These are phyloP conservation scores for Trichoderma breve DNA, from an alignment of 2,329 filamentous ascomycete species.

Conservation along the genomic window DNA sequence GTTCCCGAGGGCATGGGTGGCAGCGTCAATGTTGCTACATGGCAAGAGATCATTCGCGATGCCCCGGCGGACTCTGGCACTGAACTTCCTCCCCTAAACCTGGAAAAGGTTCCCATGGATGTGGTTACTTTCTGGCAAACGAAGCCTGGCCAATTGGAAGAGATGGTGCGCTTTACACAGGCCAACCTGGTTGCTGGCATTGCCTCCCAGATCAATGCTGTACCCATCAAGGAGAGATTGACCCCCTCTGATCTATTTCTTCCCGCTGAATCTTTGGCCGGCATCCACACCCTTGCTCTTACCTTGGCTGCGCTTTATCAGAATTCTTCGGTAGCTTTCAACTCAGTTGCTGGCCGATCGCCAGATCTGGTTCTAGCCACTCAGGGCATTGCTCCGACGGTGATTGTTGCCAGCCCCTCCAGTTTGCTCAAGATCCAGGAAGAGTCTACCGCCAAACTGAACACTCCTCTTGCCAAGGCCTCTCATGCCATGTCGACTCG, in stretches of 20 bases:
- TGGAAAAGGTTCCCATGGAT: constrained; percentile 51
- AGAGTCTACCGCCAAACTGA: constrained; percentile 57
- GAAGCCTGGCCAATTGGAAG: constrained; percentile 51
- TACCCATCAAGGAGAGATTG: constrained; percentile 74
- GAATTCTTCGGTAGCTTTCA: constrained; percentile 83
- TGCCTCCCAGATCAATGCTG: constrained; percentile 70
- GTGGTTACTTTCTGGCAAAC: constrained; percentile 67
- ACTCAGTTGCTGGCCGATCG: constrained; percentile 75
- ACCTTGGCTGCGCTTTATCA: constrained; percentile 81
- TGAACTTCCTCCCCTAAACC: constrained; percentile 64
- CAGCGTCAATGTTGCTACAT: constrained; percentile 79
- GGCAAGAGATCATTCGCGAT: constrained; percentile 84
- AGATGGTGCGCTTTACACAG: constrained; percentile 80
- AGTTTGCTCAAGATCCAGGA: constrained; percentile 68
- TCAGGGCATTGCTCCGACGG: constrained; percentile 72
- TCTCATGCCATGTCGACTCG: constrained; percentile 72
- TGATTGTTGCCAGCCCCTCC: constrained; percentile 74
- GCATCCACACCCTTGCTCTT: constrained; percentile 74
- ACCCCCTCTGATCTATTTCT: constrained; percentile 76
- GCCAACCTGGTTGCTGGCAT: constrained; percentile 84
- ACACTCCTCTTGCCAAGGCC: constrained; percentile 62
- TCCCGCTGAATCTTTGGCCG: constrained; percentile 75
- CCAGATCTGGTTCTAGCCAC: constrained; percentile 72
- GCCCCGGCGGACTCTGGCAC: constrained; percentile 55
- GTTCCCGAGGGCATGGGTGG: constrained; percentile 74